Evolutionary conservation across 768 basidiomycete genomes (phyloP), one percentile per base, ranked within the genome.

Genomic region (Gloeopeniophorella convolvens): DNA sequence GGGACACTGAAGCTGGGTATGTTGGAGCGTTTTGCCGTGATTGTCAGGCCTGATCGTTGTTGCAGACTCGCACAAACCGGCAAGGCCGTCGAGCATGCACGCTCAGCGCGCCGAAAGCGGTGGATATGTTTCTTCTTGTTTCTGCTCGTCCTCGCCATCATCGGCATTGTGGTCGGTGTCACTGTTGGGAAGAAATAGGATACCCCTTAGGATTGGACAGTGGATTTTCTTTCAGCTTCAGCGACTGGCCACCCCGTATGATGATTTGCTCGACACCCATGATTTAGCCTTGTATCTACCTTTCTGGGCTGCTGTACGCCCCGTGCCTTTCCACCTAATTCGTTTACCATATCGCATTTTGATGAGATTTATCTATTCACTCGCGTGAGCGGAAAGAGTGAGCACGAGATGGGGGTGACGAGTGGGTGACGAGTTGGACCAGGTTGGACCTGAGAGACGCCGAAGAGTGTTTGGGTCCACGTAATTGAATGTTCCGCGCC

Each of bases 41-140:
- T 16, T 37, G 37, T 9, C 23, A 42, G 43, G 45, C 21, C 34
- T 42, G 31, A 42, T 21, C 26, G 4, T 18, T 34, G 34, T 24
- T 45, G 10, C 44, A 90, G 88, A 32, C 61, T 79, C 32, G 65
- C 73, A 39, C 74, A 88, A 48, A 85, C 83, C 8, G 75, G 78
- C 40, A 70, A 73, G 37, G 90, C 90, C 1, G 82, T 89, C 34
- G 68, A 73, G 35, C 79, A 78, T 54, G 87, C 86, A 1, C 72
- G 82, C 11, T 66, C 73, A 21, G 87, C 88, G 8, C 78, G 92
- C 50, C 81, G 79, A 62, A 89, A 83, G 68, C 81, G 89, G 53
- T 89, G 86, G 86, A 86, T 86, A 68, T 93, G 88, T 67, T 90
- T 92, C 66, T 68, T 75, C 59, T 70, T 87, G 42, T 64, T 74